A percentile compares a stretch with the other conserved stretches of the same genome.
Evolutionary conservation across 108 stramenopile species (phyloP).

Genomic region (Chaetoceros muelleri): DNA sequence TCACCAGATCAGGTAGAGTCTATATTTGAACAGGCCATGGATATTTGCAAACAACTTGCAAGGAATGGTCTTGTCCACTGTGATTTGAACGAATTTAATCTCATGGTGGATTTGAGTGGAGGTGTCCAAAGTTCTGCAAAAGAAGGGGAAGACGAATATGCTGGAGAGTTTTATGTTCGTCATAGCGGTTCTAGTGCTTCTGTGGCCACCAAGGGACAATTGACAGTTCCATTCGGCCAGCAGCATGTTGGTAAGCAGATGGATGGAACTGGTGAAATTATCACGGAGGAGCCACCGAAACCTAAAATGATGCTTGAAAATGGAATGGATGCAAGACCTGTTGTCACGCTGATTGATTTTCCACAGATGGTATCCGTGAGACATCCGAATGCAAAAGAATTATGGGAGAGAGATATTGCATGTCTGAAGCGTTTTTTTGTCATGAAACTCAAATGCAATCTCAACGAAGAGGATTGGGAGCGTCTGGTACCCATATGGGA

Average conservation of each 20-base stretch:
- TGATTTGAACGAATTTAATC: constrained; percentile 99
- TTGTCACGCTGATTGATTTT: constrained; percentile 98
- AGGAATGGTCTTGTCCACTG: constrained; percentile 95
- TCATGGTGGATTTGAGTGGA: constrained; percentile 87
- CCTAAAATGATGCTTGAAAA: constrained; percentile 52
- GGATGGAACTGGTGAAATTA: constrained; percentile 53
- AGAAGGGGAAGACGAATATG: constrained; percentile 44
- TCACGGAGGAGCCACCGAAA: constrained; percentile 43
- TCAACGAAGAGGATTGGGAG: constrained; percentile 40
- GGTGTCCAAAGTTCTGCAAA: constrained; percentile 47
- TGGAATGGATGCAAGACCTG: constrained; percentile 64
- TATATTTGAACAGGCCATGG: constrained; percentile 75
- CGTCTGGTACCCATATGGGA: constrained; percentile 53
- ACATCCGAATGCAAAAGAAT: constrained; percentile 93
- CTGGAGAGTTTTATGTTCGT: constrained; percentile 63
- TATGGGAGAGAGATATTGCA: constrained; percentile 87
- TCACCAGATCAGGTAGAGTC: constrained; percentile 79
- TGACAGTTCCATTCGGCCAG: constrained; percentile 53
- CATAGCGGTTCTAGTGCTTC: constrained; percentile 59
- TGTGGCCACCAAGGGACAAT: constrained; percentile 52
- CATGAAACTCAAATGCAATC: constrained; percentile 69
- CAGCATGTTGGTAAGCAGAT: constrained; percentile 16
- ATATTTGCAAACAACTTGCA: constrained; percentile 69
- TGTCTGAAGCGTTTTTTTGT: constrained; percentile 83
- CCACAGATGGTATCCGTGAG: constrained; percentile 98